These are phyloP conservation scores for Sporothrix luriei DNA, from an alignment of 2,329 filamentous ascomycete genomes.

Conservation along the genomic window DNA sequence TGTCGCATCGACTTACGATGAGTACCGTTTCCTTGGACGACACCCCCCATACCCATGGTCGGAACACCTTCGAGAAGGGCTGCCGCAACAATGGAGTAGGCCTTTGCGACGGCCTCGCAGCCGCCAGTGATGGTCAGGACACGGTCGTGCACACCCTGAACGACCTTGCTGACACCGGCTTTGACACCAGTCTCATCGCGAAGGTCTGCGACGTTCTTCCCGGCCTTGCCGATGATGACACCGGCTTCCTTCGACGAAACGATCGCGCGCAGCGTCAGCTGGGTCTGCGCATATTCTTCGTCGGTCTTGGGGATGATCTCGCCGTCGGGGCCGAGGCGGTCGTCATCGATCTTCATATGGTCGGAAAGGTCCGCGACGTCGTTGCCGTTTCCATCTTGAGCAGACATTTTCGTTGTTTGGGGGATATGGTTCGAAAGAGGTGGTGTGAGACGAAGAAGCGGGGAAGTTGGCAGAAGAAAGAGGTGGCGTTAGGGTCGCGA, in stretches of 20 bases:
- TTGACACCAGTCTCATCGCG: conserved; percentile 97
- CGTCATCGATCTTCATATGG: conserved; percentile 66
- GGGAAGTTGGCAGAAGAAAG: conserved; percentile 15
- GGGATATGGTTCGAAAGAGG: conserved; percentile 24
- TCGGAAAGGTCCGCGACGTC: conserved; percentile 64
- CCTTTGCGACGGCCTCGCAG: conserved; percentile 84
- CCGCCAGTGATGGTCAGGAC: conserved; percentile 93
- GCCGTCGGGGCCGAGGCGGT: conserved; percentile 70
- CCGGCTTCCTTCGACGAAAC: conserved; percentile 98
- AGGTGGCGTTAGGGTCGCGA: not conserved
- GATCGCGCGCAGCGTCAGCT: conserved; percentile 93
- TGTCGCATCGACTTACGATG: conserved; percentile 73
- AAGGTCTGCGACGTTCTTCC: conserved; percentile 96
- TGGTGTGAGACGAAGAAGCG: conserved; percentile 15
- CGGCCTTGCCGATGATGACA: conserved; percentile 97
- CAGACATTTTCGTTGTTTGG: conserved; percentile 56
- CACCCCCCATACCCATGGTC: conserved; percentile 92
- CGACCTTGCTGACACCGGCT: conserved; percentile 97
- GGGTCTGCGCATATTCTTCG: conserved; percentile 90
- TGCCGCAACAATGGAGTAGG: conserved; percentile 90
- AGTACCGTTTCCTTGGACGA: conserved; percentile 83
- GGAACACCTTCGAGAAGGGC: conserved; percentile 91
- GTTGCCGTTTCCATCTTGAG: conserved; percentile 64
- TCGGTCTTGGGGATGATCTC: conserved; percentile 87
- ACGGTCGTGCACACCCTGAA: conserved; percentile 94